Evolutionary conservation across 164 flowering plant genomes (phyloP), one percentile per base, ranked within the genome.

Genomic region (Annona squamosa): DNA sequence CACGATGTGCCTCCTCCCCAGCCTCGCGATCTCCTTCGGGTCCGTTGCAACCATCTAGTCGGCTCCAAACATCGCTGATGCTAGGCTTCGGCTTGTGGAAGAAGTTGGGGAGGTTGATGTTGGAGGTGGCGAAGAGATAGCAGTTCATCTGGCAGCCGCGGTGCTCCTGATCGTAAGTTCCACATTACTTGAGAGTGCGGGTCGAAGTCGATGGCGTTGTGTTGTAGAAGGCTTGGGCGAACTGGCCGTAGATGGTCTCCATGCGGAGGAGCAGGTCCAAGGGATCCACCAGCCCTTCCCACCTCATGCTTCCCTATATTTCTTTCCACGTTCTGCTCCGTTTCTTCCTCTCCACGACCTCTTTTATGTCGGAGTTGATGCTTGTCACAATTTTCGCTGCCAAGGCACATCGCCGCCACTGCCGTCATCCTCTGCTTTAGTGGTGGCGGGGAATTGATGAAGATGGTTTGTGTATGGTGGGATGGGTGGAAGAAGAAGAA

Each of bases 41-140:
- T 43, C 97, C 98, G 85, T 90, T 90, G 94, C 97, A 93, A 74
- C 90, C 91, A 0, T 94, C 91, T 42, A 87, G 84, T 19, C 71
- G 73, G 82, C 94, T 89, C 97, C 98, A 91, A 0, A 87, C 82
- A 3, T 77, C 81, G 65, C 82, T 75, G 45, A 81, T 61, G 37
- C 37, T 26, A 26, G 37, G 37, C 71, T 74, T 77, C 1, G 95
- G 84, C 63, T 84, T 82, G 70, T 87, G 86, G 77, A 92, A 91
- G 81, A 88, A 90, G 62, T 89, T 89, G 7, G 94, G 96, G 6
- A 92, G 87, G 70, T 91, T 85, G 68, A 91, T 86, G 77, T 92
- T 83, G 12, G 94, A 88, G 1, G 93, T 89, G 17, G 96, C 96
- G 57, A 89, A 92, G 44, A 92, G 82, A 71, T 85, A 82, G 43